Evolutionary conservation across 345 rosid species (phyloP), one percentile per base, ranked within the genome.

Genomic region (Bretschneidera sinensis): DNA sequence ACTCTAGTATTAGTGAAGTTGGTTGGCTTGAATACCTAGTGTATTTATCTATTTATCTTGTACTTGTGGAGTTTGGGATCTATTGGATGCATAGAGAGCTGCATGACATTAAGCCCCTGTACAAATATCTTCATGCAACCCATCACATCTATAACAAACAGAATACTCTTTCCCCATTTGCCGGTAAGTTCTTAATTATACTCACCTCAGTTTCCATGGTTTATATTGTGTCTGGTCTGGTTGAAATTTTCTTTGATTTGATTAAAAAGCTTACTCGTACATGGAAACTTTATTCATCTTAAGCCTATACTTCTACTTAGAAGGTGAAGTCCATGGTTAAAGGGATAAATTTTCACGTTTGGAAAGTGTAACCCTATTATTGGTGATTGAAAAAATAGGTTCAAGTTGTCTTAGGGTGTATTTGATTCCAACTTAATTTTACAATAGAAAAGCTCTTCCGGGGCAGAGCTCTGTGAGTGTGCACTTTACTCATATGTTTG

Each of bases 131-230:
- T 64, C 97, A 90, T 63, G 95, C 91, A 0, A 86, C 91, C 6
- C 97, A 94, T 66, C 99, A 90, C 60, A 85, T 94, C 79, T 94
- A 90, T 83, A 90, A 94, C 77, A 94, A 94, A 87, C 95, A 90
- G 74, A 90, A 90, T 50, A 94, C 97, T 45, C 91, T 94, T 22
- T 94, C 97, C 59, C 99, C 95, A 0, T 94, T 88, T 75, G 99
- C 97, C 9, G 99, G 99, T 90, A 76, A 67, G 79, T 64, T 56
- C 65, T 75, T 24, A n/a, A 17, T 23, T 52, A 45, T 18, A 21
- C n/a, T 18, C 22, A 17, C 35, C 60, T 28, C 24, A 3, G 19
- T 43, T 74, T 62, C 55, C 20, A 5, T 31, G 48, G 31, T 50
- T 59, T 43, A 11, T 60, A 15, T 18, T 31, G 18, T 28, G 15